A percentile compares a stretch with the other conserved stretches of the same genome.
phyloP scores from a whole-genome alignment of 2,329 filamentous ascomycete genomes.

The Neofusicoccum ribis region DNA sequence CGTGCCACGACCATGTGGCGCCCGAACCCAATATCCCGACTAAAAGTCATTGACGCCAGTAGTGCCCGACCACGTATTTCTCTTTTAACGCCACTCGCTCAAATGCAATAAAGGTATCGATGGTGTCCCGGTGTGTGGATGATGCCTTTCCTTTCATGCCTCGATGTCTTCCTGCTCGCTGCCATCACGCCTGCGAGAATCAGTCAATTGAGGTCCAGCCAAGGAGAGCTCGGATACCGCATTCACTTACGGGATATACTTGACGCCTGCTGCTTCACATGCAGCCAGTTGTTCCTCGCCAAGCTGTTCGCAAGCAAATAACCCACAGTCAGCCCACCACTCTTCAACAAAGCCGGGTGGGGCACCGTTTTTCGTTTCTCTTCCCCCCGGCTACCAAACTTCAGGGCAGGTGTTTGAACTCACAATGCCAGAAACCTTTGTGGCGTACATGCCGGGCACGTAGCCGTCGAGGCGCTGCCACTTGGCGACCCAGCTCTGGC shows the following conservation, averaged over 20 bases:
- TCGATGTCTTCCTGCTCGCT: conserved; percentile 35
- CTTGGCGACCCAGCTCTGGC: conserved; percentile 88
- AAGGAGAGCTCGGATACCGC: background rate
- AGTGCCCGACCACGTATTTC: background rate
- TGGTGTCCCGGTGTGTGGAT: background rate
- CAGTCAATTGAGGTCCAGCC: background rate
- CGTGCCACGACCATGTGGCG: background rate
- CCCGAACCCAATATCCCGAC: background rate
- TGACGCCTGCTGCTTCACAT: conserved; percentile 60
- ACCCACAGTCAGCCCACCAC: background rate
- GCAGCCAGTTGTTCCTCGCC: conserved; percentile 58
- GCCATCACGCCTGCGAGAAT: conserved; percentile 30
- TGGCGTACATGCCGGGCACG: conserved; percentile 86
- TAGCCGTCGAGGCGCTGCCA: conserved; percentile 92
- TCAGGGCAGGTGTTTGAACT: conserved; percentile 28
- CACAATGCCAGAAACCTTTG: conserved; percentile 84
- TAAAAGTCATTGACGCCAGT: background rate
- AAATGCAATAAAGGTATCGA: conserved; percentile 17
- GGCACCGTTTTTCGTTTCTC: too few relatives aligned
- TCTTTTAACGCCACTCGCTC: conserved; percentile 19
- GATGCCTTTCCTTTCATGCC: background rate
- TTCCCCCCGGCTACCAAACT: too few relatives aligned
- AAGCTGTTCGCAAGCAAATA: conserved; percentile 37
- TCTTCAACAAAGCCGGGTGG: too few relatives aligned
- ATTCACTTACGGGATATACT: conserved; percentile 54